A percentile compares a stretch with the other conserved stretches of the same genome.
phyloP scores from a whole-genome alignment of 2,329 filamentous ascomycete species.

The Colletotrichum trifolii region DNA sequence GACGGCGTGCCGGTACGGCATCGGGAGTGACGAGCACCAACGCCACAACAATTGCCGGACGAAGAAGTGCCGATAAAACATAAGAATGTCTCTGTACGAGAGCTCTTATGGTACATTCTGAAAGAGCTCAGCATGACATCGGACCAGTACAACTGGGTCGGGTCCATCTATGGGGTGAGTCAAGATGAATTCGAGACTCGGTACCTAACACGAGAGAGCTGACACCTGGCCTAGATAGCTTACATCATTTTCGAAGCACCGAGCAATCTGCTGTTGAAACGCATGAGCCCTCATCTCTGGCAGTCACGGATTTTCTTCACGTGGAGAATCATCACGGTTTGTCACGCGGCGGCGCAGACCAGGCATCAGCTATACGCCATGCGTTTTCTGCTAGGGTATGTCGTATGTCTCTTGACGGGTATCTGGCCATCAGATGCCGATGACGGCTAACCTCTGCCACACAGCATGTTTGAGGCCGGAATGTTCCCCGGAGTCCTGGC shows the following conservation, averaged over 20 bases:
- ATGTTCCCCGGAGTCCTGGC: constrained; percentile 54
- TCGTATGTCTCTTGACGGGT: constrained; percentile 1
- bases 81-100: neutral
- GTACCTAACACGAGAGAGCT: neutral
- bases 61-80: neutral
- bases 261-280: constrained; percentile 51
- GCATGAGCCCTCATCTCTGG: constrained; percentile 48
- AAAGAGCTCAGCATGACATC: constrained; percentile 24
- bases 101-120: constrained; percentile 37
- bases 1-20: neutral
- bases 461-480: constrained; percentile 51
- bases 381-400: constrained; percentile 52
- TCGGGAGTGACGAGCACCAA: neutral
- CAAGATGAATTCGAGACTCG: no score
- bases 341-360: constrained; percentile 52
- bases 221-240: constrained; percentile 42
- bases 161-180: constrained; percentile 22
- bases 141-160: constrained; percentile 29
- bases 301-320: constrained; percentile 49
- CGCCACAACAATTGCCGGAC: neutral
- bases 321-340: constrained; percentile 52
- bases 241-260: constrained; percentile 55
- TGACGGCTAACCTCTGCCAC: no score
- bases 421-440: no score
- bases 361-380: constrained; percentile 50